Evolutionary conservation across 2,329 filamentous ascomycete species (phyloP), one percentile per base, ranked within the genome.

Genomic region (Pyrenophora tritici-repentis): DNA sequence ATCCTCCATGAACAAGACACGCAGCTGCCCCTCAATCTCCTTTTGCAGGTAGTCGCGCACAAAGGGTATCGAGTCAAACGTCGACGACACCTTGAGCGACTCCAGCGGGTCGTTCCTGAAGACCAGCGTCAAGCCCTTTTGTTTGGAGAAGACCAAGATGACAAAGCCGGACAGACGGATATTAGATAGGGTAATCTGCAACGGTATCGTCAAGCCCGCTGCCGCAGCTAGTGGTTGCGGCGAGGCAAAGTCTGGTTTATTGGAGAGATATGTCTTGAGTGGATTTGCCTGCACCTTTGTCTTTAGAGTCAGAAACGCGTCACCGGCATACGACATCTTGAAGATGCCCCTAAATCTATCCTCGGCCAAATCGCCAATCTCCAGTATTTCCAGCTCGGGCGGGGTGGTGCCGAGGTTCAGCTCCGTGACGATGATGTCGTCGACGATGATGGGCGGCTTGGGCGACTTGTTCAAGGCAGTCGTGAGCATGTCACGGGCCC

Each of bases 101-200:
- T 99, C 94, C 55, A 99, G 85, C 4, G 94, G 94, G 72, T 99
- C 94, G 82, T 99, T 97, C 65, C 94, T 88, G 73, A 99, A 99
- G 37, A 99, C 94, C 40, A 99, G 82, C 1, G 94, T 99, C 50
- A 99, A 83, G 16, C 94, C 94, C 72, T 99, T 99, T 76, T 96
- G 91, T 72, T 91, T 93, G 3, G 93, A 97, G 73, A 99, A 99
- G 55, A 99, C 94, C 42, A 99, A 76, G 51, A 99, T 97, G 62
- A 99, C 95, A 73, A 99, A 97, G 9, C 93, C 94, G 3, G 92
- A 97, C 42, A 99, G 80, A 69, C 95, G 91, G 71, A 99, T 95
- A 62, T 97, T 90, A 39, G 94, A 97, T 42, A 99, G 75, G 0
- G 94, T 97, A 62, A 99, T 97, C 70, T 96, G 93, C 36, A 99